phyloP scores from a whole-genome alignment of 2,329 filamentous ascomycete genomes.

The Stagonosporopsis rhizophila region DNA sequence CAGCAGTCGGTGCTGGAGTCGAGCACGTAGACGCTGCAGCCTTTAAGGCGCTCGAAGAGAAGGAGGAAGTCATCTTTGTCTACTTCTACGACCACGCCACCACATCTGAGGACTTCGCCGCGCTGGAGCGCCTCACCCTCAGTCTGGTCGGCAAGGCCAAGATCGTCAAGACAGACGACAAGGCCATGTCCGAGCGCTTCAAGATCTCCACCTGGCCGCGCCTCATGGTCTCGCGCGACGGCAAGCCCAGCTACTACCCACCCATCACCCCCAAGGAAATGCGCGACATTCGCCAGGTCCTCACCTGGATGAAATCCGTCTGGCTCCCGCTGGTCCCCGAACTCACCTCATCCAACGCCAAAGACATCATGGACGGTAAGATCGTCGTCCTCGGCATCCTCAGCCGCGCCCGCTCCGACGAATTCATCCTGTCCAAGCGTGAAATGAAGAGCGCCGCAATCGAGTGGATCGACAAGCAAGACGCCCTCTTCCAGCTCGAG shows the following conservation, averaged over 20 bases:
- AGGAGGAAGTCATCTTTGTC: slow-evolving; percentile 93
- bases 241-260: slow-evolving; percentile 87
- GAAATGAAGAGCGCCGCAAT: slow-evolving; percentile 95
- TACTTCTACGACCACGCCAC: slow-evolving; percentile 99
- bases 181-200: slow-evolving; percentile 77
- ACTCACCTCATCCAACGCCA: slow-evolving; percentile 86
- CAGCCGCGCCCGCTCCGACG: slow-evolving; percentile 77
- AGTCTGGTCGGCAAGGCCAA: slow-evolving; percentile 90
- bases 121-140: slow-evolving; percentile 84
- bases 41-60: slow-evolving; percentile 86
- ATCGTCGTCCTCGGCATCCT: slow-evolving; percentile 93
- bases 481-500: slow-evolving; percentile 88
- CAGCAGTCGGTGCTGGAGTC: slow-evolving; percentile 78
- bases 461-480: slow-evolving; percentile 98
- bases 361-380: slow-evolving; percentile 93
- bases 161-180: slow-evolving; percentile 88
- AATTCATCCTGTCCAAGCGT: slow-evolving; percentile 77
- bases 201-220: slow-evolving; percentile 98
- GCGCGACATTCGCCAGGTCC: slow-evolving; percentile 80
- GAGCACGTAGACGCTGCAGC: slow-evolving; percentile 77
- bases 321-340: slow-evolving; percentile 97
- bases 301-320: slow-evolving; percentile 93
- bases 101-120: slow-evolving; percentile 87
- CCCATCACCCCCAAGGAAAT: slow-evolving; percentile 89
- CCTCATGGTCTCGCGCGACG: slow-evolving; percentile 85